Evolutionary conservation across 208 protist genomes (phyloP).

Genomic region (Porcisia hertigi): DNA sequence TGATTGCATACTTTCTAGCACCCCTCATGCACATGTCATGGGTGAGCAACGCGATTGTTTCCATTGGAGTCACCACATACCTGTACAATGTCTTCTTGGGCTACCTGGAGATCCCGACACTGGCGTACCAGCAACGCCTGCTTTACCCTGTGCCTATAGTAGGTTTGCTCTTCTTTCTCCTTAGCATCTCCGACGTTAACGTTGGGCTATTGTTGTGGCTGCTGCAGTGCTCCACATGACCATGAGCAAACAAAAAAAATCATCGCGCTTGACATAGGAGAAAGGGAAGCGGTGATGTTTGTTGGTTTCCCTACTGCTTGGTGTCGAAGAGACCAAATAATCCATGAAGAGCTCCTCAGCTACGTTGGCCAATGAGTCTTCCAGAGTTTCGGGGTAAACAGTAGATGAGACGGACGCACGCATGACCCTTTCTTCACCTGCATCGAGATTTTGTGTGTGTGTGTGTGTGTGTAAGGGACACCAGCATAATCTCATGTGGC

Average conservation of each 20-base stretch:
- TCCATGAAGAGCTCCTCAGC: neutral
- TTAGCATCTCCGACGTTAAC: slow-evolving; percentile 43
- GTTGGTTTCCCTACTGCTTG: slow-evolving; percentile 2
- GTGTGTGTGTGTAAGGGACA: neutral
- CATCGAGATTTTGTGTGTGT: neutral
- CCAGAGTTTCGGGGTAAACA: neutral
- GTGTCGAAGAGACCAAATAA: neutral
- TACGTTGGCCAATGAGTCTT: neutral
- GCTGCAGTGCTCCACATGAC: neutral
- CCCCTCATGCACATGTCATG: slow-evolving; percentile 43
- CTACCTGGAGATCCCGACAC: slow-evolving; percentile 91
- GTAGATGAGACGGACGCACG: neutral
- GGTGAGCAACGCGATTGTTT: slow-evolving; percentile 57
- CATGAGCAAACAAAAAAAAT: neutral
- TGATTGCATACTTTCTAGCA: slow-evolving; percentile 85
- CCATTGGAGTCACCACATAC: slow-evolving; percentile 74
- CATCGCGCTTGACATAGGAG: neutral
- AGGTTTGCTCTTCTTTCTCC: slow-evolving; percentile 50
- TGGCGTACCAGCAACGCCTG: slow-evolving; percentile 84
- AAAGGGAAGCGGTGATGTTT: neutral
- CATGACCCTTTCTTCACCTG: neutral
- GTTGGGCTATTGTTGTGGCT: slow-evolving; percentile 28
- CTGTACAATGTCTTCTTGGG: slow-evolving; percentile 92
- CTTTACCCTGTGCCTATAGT: slow-evolving; percentile 85
- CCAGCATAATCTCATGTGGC: neutral